Conservation (phyloP, 2,329 filamentous ascomycete genomes). For the Aureobasidium subglaciale region DNA sequence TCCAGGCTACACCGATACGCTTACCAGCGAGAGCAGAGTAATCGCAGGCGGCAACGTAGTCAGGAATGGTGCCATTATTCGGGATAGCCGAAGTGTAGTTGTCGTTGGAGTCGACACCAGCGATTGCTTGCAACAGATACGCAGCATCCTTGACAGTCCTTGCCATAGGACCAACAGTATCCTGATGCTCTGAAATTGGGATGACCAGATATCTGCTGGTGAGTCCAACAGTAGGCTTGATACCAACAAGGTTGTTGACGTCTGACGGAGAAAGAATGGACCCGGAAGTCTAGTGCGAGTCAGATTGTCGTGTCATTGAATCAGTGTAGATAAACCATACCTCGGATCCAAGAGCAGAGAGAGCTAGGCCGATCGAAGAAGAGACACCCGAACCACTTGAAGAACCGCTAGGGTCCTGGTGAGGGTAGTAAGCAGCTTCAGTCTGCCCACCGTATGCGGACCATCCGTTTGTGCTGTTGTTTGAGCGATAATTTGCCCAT, state of each 20-base stretch:
- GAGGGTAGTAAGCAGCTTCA: slow-evolving; percentile 53
- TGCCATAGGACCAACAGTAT: slow-evolving; percentile 52
- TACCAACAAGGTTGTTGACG: slow-evolving; percentile 56
- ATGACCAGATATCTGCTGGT: slow-evolving; percentile 57
- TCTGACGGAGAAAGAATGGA: slow-evolving; percentile 54
- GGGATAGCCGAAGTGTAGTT: slow-evolving; percentile 56
- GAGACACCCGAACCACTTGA: slow-evolving; percentile 57
- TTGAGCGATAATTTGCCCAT: slow-evolving; percentile 57
- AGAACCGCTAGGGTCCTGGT: slow-evolving; percentile 56
- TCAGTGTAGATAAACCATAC: slow-evolving; percentile 19
- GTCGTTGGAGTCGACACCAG: slow-evolving; percentile 45
- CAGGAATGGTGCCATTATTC: slow-evolving; percentile 41
- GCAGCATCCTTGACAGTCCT: slow-evolving; percentile 54
- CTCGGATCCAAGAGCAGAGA: slow-evolving; percentile 55
- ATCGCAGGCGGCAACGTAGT: slow-evolving; percentile 56
- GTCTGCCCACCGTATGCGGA: slow-evolving; percentile 57
- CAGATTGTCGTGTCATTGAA: background rate
- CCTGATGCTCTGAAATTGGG: slow-evolving; percentile 53
- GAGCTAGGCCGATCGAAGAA: slow-evolving; percentile 52
- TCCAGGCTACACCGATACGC: slow-evolving; percentile 58
- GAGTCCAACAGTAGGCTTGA: slow-evolving; percentile 61
- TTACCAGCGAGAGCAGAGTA: slow-evolving; percentile 47
- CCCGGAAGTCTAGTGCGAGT: slow-evolving; percentile 45
- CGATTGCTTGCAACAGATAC: slow-evolving; percentile 52
- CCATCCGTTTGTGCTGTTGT: slow-evolving; percentile 56